These are phyloP conservation scores for Talaromyces wortmannii DNA, from an alignment of 495 filamentous ascomycete species.

Conservation along the genomic window DNA sequence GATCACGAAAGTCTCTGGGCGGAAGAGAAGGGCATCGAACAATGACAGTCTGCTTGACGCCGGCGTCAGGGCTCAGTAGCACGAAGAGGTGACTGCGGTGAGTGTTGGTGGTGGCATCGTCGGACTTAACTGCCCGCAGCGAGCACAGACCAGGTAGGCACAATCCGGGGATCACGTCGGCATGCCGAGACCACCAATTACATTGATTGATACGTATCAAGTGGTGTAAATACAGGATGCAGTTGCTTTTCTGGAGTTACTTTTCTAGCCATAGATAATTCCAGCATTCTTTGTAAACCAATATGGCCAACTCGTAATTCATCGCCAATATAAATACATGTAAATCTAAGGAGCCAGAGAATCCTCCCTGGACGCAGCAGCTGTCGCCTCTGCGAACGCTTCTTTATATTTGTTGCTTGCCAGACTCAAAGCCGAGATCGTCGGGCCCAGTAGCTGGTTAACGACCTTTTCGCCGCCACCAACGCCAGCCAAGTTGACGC, in stretches of 20 bases:
- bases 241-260: too few species aligned
- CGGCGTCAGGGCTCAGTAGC: too few species aligned
- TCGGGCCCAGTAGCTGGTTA: conserved; percentile 64
- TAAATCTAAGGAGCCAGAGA: not conserved
- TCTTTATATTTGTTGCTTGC: conserved; percentile 58
- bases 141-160: not conserved
- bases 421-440: conserved; percentile 55
- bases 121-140: not conserved
- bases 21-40: too few species aligned
- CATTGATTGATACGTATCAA: too few species aligned
- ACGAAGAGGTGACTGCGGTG: too few species aligned
- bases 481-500: conserved; percentile 55
- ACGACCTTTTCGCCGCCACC: conserved; percentile 73
- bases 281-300: too few species aligned
- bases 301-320: too few species aligned
- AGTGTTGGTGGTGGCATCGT: not conserved
- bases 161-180: not conserved
- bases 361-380: conserved; percentile 1
- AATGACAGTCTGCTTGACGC: too few species aligned
- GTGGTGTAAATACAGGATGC: too few species aligned
- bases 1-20: too few species aligned
- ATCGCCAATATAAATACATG: not conserved
- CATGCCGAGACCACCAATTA: not conserved
- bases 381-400: conserved; percentile 52
- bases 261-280: too few species aligned